phyloP scores from a whole-genome alignment of 768 basidiomycete genomes.

The Naganishia randhawae region DNA sequence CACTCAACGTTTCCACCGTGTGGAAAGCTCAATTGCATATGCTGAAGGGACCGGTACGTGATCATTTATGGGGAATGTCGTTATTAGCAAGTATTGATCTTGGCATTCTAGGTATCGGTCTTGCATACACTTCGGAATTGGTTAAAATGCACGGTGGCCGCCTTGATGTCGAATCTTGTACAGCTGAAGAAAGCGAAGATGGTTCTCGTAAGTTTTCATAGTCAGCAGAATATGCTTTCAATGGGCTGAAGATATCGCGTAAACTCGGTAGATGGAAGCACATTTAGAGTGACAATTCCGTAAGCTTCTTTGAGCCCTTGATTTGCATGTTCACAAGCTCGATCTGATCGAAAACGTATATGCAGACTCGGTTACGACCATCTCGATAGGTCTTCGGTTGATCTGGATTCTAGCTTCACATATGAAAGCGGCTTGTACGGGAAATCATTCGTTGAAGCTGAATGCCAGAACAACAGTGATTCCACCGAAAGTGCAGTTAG shows the following conservation, averaged over 20 bases:
- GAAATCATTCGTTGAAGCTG: conserved; percentile 25
- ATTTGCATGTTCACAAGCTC: conserved; percentile 37
- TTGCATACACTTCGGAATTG: conserved; percentile 49
- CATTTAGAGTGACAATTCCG: conserved; percentile 42
- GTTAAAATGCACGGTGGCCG: conserved; percentile 52
- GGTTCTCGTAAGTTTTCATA: conserved; percentile 33
- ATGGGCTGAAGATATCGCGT: not conserved
- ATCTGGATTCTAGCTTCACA: conserved; percentile 24
- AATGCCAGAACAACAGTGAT: conserved; percentile 21
- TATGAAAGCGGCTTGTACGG: conserved; percentile 25
- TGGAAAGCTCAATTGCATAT: conserved; percentile 40
- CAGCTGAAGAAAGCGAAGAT: conserved; percentile 40
- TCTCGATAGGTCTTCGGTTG: conserved; percentile 36
- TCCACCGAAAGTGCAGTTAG: conserved; percentile 35
- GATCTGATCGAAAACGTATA: not conserved
- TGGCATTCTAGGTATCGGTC: conserved; percentile 40
- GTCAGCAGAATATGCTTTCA: not conserved
- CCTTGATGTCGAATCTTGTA: conserved; percentile 42
- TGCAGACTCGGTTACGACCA: conserved; percentile 41
- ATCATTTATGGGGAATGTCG: not conserved
- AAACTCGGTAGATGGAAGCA: conserved; percentile 11
- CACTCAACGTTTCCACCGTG: conserved; percentile 53
- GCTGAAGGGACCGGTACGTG: conserved; percentile 47
- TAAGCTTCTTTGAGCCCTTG: conserved; percentile 22
- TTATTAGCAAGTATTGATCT: not conserved